Evolutionary conservation across 2,329 filamentous ascomycete species (phyloP), one percentile per base, ranked within the genome.

Genomic region (Talaromyces pinophilus): DNA sequence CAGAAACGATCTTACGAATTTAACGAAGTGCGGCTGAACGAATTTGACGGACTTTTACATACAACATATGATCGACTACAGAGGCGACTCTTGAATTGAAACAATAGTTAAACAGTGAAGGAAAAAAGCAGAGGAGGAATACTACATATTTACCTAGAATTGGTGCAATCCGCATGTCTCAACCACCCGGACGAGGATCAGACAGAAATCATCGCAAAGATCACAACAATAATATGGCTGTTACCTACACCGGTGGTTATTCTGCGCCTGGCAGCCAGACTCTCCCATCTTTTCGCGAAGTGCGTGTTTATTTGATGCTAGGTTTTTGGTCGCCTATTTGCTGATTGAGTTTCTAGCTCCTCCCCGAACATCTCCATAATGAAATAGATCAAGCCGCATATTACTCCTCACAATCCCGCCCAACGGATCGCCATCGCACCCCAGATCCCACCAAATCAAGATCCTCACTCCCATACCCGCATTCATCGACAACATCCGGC

Each of bases 381-480:
- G 78, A 79, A 67, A 80, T 80, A 67, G 78, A 80, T 40, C 78
- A 78, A 25, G 75, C 74, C 13, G 71, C 77, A 67, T 78, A 75
- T 67, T 73, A 72, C 64, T 33, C 42, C 38, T 71, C 69, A 50
- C 71, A 74, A 8, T 72, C 74, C 17, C 71, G 70, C 7, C 10
- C 54, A 10, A 19, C 46, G 42, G 57, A 60, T 44, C 69, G 71
- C 57, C 69, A 71, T 64, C 71, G 72, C 59, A 71, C 72, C 55
- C 74, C 73, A 67, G 76, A 77, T 46, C 73, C 77, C 38, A 67
- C 69, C 57, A 72, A 74, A 54, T 73, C 75, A 48, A 71, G 74
- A 59, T 72, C 76, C 30, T 69, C 75, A 38, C 70, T 74, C 17
- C 72, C 71, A 35, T 70, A 69, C 15, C 63, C 68, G 13, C 63